Evolutionary conservation across 345 rosid species (phyloP).

Genomic region (Salix dunnii): DNA sequence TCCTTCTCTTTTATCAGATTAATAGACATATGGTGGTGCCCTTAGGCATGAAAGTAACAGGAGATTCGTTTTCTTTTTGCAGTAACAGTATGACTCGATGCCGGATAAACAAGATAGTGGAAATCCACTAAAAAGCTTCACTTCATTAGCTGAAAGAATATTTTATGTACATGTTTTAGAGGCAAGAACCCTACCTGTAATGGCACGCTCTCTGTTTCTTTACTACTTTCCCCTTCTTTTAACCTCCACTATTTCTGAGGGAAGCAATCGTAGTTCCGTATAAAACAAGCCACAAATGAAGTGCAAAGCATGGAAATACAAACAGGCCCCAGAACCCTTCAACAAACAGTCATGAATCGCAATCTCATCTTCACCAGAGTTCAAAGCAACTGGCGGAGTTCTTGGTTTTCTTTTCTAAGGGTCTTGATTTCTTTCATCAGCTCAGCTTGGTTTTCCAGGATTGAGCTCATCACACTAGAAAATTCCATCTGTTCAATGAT

Average conservation of each 20-base stretch:
- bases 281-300: neutral
- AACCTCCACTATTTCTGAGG: neutral
- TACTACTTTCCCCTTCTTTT: neutral
- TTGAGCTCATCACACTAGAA: conserved; percentile 54
- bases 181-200: conserved; percentile 2
- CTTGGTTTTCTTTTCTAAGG: conserved; percentile 76
- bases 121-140: conserved; percentile 6
- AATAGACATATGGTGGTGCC: neutral
- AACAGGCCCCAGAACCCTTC: conserved; percentile 5
- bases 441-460: conserved; percentile 86
- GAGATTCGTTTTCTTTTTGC: too few species aligned
- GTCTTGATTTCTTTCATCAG: conserved; percentile 69
- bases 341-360: conserved; percentile 7
- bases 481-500: conserved; percentile 56
- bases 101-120: neutral
- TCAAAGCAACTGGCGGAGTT: conserved; percentile 76
- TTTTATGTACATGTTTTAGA: conserved; percentile 20
- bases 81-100: neutral
- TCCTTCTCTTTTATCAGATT: neutral
- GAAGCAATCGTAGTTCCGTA: conserved; percentile 4
- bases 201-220: neutral
- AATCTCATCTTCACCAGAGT: neutral
- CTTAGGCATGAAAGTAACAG: neutral
- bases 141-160: conserved; percentile 2
- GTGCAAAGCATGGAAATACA: conserved; percentile 1